These are phyloP conservation scores for Salix exigua DNA, from an alignment of 345 rosid genomes.

Conservation along the genomic window DNA sequence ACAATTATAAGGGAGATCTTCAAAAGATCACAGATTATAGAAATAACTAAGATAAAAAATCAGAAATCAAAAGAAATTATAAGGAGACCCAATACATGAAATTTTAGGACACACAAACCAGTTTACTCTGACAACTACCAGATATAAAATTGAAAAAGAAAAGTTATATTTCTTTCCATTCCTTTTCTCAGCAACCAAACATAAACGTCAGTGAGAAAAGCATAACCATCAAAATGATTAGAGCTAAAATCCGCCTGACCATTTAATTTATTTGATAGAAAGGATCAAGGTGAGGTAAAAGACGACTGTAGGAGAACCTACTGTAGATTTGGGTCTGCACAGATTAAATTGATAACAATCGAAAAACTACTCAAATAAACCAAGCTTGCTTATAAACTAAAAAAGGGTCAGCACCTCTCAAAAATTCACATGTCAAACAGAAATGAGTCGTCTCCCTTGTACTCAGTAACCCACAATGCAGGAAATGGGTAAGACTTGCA, in stretches of 20 bases:
- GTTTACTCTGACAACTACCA: background rate
- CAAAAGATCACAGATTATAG: background rate
- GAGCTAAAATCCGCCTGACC: background rate
- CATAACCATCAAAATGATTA: background rate
- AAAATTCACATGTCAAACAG: too few relatives aligned
- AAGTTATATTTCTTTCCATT: background rate
- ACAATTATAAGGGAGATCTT: background rate
- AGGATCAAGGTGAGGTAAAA: background rate
- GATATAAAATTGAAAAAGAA: background rate
- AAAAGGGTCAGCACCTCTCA: too few relatives aligned
- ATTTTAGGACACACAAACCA: background rate
- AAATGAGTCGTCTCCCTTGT: too few relatives aligned
- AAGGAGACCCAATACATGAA: background rate
- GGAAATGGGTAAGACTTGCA: too few relatives aligned
- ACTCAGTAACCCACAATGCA: too few relatives aligned
- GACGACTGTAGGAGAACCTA: too few relatives aligned
- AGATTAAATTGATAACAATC: too few relatives aligned
- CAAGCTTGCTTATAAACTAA: too few relatives aligned
- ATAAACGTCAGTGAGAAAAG: background rate
- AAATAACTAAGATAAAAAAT: background rate
- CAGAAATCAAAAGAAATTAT: too few relatives aligned
- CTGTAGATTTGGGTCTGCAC: too few relatives aligned
- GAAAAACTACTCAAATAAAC: too few relatives aligned
- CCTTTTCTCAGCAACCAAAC: constrained; percentile 11
- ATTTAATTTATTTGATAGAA: background rate